Percentiles rank a stretch among this genome's conserved stretches.
Evolutionary conservation across 2,329 filamentous ascomycete genomes (phyloP).

Genomic region (Blastomyces percursus): DNA sequence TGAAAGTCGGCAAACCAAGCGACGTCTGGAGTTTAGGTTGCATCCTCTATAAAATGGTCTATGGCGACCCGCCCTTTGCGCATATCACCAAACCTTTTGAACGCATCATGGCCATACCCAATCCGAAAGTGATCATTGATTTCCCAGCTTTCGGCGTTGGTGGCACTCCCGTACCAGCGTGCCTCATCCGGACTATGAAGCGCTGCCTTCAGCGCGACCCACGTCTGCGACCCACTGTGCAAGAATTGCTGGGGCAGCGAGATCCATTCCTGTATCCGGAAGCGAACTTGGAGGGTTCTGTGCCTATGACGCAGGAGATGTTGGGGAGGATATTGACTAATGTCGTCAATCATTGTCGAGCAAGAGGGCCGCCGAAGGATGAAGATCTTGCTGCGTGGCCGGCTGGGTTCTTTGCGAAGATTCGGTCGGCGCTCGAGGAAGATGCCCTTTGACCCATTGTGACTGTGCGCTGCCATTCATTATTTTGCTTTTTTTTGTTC

Average conservation of each 20-base stretch:
- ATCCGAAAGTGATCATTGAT: conserved; percentile 39
- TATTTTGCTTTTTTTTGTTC: not conserved
- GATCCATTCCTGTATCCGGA: conserved; percentile 52
- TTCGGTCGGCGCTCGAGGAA: conserved; percentile 37
- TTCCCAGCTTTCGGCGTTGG: conserved; percentile 38
- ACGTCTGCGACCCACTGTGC: conserved; percentile 45
- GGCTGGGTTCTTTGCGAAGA: conserved; percentile 38
- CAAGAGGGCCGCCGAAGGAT: conserved; percentile 45
- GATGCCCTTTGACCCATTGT: conserved; percentile 23
- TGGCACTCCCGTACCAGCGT: conserved; percentile 42
- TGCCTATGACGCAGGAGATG: conserved; percentile 47
- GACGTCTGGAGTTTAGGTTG: conserved; percentile 96
- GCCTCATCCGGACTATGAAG: conserved; percentile 45
- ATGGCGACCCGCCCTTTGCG: conserved; percentile 89
- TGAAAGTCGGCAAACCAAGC: conserved; percentile 91
- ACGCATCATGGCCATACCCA: conserved; percentile 52
- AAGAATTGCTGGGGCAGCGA: conserved; percentile 43
- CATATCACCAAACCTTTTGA: conserved; percentile 82
- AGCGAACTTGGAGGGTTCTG: conserved; percentile 33
- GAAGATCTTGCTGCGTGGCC: conserved; percentile 44
- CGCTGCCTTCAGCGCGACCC: conserved; percentile 50
- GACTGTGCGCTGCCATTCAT: not conserved
- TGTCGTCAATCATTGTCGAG: conserved; percentile 49
- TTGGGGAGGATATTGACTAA: conserved; percentile 49
- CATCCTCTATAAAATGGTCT: conserved; percentile 96